Base-by-base conservation (phyloP, 768 basidiomycete genomes). In the Asterophora parasitica region DNA sequence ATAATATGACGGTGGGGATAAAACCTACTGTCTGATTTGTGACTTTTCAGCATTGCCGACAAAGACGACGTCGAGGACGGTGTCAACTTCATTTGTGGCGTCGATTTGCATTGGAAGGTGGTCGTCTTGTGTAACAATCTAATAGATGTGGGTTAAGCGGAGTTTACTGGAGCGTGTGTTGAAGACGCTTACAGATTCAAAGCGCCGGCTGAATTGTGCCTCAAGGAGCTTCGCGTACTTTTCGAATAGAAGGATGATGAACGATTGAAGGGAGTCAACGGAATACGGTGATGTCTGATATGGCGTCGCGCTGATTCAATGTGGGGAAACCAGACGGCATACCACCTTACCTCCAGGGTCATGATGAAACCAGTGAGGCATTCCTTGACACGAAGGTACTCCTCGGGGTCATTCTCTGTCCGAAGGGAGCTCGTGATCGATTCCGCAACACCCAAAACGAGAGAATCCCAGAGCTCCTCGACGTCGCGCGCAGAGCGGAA, bases 401-500 rank as follows among this genome's bases (percentile, higher is more conserved):
- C 75, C 43, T 93, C 92, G 0, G 88, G 83, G 56, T 94, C 88
- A 35, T 72, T 81, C 61, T 92, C 90, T 8, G 71, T 76, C 44
- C 73, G 74, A 43, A 98, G 69, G 1, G 87, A 81, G n/a, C 72
- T 69, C 28, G 87, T 81, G 15, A 98, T 82, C 1, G 82, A 82
- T 20, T 76, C 75, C 2, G 85, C 81, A 9, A 98, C 73, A 20
- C 87, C 79, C 10, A 74, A 64, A 44, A 93, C 79, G 47, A 97
- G 79, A 10, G 81, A 82, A 53, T 95, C 90, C 95, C 95, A 98
- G 8, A 99, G 78, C 48, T 94, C 92, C 55, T 98, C 93, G 2
- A 98, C 85, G 54, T 98, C 92, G 37, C 83, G 77, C 55, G 85
- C 78, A 12, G 88, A 90, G n/a, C 96, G 82, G 69, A 99, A 99